Evolutionary conservation across 2,329 filamentous ascomycete genomes (phyloP).

Genomic region (Colletotrichum sp.): DNA sequence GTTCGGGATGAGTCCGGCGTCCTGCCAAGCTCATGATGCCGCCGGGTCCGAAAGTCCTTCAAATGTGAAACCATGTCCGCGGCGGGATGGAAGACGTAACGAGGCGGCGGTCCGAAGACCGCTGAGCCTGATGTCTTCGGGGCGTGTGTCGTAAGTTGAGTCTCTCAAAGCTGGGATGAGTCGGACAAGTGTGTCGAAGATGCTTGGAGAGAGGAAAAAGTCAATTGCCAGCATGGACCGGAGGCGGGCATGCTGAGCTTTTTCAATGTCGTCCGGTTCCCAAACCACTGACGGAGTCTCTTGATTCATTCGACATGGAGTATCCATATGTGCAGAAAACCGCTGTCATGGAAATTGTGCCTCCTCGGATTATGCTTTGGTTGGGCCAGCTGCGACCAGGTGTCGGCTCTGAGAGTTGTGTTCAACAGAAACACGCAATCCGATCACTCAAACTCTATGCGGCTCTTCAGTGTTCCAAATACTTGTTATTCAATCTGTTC

Average conservation of each 20-base stretch:
- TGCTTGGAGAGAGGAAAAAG: not conserved
- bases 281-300: not conserved
- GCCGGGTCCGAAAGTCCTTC: not conserved
- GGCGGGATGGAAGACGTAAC: not conserved
- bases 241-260: not conserved
- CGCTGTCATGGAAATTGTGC: not conserved
- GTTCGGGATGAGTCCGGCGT: not conserved
- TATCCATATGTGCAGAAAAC: not conserved
- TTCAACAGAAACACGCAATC: not conserved
- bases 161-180: not conserved
- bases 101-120: not conserved
- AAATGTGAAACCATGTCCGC: conserved; percentile 4
- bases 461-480: not conserved
- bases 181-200: not conserved
- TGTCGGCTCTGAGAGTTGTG: not conserved
- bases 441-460: not conserved
- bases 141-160: not conserved
- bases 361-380: not conserved
- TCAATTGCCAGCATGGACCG: not conserved
- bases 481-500: not conserved
- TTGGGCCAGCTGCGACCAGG: not conserved
- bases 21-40: conserved; percentile 6
- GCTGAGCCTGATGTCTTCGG: not conserved
- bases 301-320: not conserved
- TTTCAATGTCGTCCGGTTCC: not conserved